These are phyloP conservation scores for Pulveroboletus sp. DNA, from an alignment of 1,284 basidiomycete genomes.

Conservation along the genomic window DNA sequence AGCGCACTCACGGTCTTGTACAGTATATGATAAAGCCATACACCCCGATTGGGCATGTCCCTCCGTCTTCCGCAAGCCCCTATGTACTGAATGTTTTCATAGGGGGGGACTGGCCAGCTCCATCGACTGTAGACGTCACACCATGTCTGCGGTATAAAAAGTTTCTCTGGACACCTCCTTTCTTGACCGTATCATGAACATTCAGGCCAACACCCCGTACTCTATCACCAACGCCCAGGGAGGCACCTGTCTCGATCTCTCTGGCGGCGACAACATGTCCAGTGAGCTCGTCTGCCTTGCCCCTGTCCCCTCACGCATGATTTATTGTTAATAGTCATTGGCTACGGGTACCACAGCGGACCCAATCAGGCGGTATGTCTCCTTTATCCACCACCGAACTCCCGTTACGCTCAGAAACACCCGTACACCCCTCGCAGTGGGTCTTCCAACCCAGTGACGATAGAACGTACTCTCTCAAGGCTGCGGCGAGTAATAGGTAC, in stretches of 20 bases:
- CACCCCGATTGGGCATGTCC: no score
- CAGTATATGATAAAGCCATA: no score
- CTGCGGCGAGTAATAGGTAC: conserved; percentile 37
- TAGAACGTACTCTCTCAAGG: conserved; percentile 40
- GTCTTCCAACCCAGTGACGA: conserved; percentile 35
- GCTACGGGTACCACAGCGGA: conserved; percentile 41
- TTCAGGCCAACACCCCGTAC: conserved; percentile 34
- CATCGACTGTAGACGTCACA: no score
- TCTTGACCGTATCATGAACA: conserved; percentile 14
- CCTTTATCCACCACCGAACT: background rate
- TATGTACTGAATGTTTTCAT: no score
- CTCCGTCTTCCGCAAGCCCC: no score
- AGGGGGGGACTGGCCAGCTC: no score
- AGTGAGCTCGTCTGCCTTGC: conserved; percentile 27
- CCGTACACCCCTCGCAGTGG: conserved; percentile 39
- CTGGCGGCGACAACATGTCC: conserved; percentile 44
- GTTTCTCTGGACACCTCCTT: no score
- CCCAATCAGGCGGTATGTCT: conserved; percentile 46
- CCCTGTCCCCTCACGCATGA: no score
- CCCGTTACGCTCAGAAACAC: no score
- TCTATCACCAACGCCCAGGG: conserved; percentile 47
- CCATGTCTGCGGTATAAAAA: no score
- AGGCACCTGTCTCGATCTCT: conserved; percentile 51
- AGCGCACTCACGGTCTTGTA: no score
- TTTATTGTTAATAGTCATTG: conserved; percentile 40